Conservation (phyloP, 2,329 filamentous ascomycete species). For the Clonostachys sp. region DNA sequence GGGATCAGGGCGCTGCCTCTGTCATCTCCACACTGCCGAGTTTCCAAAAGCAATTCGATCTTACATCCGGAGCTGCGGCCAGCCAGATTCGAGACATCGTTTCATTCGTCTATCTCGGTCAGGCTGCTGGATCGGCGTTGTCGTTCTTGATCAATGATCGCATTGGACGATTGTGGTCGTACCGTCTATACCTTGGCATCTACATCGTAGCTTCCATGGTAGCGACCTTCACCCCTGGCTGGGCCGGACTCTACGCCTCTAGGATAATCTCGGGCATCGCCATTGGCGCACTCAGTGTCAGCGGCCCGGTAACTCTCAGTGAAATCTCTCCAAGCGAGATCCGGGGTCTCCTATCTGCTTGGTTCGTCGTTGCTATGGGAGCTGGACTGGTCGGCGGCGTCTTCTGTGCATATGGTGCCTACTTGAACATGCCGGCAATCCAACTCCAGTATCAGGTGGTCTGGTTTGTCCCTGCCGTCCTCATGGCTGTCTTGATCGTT, state of each 20-base stretch:
- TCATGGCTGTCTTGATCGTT: slow-evolving; percentile 5
- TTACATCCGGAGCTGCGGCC: too few relatives aligned
- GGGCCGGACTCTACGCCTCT: slow-evolving; percentile 23
- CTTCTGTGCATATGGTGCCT: slow-evolving; percentile 27
- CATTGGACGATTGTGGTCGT: slow-evolving; percentile 31
- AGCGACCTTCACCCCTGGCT: slow-evolving; percentile 15
- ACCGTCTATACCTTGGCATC: slow-evolving; percentile 26
- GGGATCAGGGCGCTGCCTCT: too few relatives aligned
- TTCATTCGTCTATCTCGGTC: too few relatives aligned
- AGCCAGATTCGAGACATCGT: too few relatives aligned
- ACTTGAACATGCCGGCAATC: slow-evolving; percentile 16
- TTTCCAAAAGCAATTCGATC: too few relatives aligned
- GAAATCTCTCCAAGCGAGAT: slow-evolving; percentile 32
- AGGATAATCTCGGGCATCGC: slow-evolving; percentile 29
- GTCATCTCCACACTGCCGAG: too few relatives aligned
- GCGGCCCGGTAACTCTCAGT: slow-evolving; percentile 26
- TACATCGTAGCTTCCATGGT: slow-evolving; percentile 26
- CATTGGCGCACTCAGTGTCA: slow-evolving; percentile 29
- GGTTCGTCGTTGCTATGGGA: slow-evolving; percentile 30
- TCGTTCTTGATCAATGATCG: slow-evolving; percentile 30
- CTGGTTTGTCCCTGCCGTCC: slow-evolving; percentile 13
- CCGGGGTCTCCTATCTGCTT: slow-evolving; percentile 26
- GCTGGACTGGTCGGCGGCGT: slow-evolving; percentile 18
- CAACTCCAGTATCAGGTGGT: slow-evolving; percentile 19
- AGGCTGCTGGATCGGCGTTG: slow-evolving; percentile 5